Evolutionary conservation across 768 basidiomycete species (phyloP).

Genomic region (Pleurotus citrinopileatus): DNA sequence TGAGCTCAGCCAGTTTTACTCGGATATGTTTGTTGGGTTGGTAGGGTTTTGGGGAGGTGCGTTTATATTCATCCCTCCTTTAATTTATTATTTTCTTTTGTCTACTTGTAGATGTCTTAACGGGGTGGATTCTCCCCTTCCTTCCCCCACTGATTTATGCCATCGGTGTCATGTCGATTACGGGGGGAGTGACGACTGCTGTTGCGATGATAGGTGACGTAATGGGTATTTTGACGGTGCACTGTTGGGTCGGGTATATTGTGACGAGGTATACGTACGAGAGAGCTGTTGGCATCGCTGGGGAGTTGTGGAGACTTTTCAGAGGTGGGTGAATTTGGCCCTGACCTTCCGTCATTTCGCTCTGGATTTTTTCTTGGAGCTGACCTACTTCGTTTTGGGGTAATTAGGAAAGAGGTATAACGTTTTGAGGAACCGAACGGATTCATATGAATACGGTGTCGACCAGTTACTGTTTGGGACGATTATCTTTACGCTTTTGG

Average conservation of each 20-base stretch:
- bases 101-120: constrained; percentile 21
- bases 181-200: constrained; percentile 60
- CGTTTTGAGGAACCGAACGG: constrained; percentile 80
- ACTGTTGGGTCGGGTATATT: constrained; percentile 69
- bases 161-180: constrained; percentile 33
- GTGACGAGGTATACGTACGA: constrained; percentile 60
- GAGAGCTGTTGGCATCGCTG: constrained; percentile 52
- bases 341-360: too few relatives aligned
- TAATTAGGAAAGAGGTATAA: constrained; percentile 85
- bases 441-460: constrained; percentile 87
- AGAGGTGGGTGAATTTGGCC: constrained; percentile 52
- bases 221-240: constrained; percentile 62
- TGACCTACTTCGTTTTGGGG: too few relatives aligned
- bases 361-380: too few relatives aligned
- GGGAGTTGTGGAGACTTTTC: constrained; percentile 86
- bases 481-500: constrained; percentile 77
- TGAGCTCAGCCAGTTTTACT: constrained; percentile 84
- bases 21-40: constrained; percentile 64
- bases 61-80: constrained; percentile 23
- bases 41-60: constrained; percentile 72
- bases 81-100: neutral
- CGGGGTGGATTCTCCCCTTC: constrained; percentile 24
- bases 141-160: constrained; percentile 26
- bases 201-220: constrained; percentile 68
- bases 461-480: constrained; percentile 97